Evolutionary conservation across 164 flowering plant genomes (phyloP), one percentile per base, ranked within the genome.

Genomic region (Stephania yunnanensis): DNA sequence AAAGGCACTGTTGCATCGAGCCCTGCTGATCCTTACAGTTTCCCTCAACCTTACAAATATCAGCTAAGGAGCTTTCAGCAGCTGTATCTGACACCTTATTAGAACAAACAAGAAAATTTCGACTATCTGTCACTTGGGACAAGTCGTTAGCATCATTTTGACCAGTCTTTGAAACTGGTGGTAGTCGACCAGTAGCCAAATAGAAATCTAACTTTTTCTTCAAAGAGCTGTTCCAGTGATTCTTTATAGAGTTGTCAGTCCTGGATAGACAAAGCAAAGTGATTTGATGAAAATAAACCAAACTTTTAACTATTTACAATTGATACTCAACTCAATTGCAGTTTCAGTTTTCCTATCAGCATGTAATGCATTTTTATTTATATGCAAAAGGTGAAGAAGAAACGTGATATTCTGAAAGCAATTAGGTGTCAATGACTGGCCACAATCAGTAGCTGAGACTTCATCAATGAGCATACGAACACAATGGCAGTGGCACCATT

Each of bases 191-290:
- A 44, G 92, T 89, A 53, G 87, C 89, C 82, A 89, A 70, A 78
- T 90, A 91, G 81, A 89, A 90, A 78, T 91, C 95, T 66, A 90
- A 68, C 79, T 94, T 91, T 79, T 92, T 92, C 91, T 89, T 94
- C 78, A 96, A 82, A 71, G 97, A 94, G 81, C 98, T 96, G 83
- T 94, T 94, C 99, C 98, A 96, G 81, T 94, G 99, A 83, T 96
- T 96, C 88, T 93, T 94, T 80, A 94, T 96, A 70, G 98, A 83
- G 76, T 94, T 96, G 72, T 96, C 98, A 74, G 98, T 96, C 91
- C 99, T 95, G 90, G 80, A 84, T 45, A 52, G 44, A 71, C 22
- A 69, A 77, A 74, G 12, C 36, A 20, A n/a, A 42, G 70, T 63
- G 22, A 31, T 78, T 64, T 70, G 61, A 70, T 31, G 58, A 48